Conservation (phyloP, 2,329 filamentous ascomycete species). For the Rhytidhysteron rufulum region DNA sequence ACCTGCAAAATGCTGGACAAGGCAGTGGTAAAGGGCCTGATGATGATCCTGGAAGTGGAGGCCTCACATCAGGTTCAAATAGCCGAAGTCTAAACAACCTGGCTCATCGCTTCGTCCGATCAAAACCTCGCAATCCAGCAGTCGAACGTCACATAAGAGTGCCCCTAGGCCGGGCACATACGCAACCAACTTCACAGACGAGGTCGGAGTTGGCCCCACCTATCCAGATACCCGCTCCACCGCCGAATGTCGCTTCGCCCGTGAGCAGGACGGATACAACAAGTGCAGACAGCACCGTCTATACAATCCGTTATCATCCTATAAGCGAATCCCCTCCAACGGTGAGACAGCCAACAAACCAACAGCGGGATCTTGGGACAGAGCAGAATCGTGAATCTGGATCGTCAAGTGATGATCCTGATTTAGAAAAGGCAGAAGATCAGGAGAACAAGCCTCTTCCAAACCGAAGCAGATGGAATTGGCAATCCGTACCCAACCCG, state of each 20-base stretch:
- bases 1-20: slow-evolving; percentile 23
- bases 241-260: slow-evolving; percentile 49
- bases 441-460: slow-evolving; percentile 7
- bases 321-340: slow-evolving; percentile 41
- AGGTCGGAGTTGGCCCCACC: slow-evolving; percentile 21
- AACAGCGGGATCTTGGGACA: slow-evolving; percentile 10
- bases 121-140: slow-evolving; percentile 20
- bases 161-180: slow-evolving; percentile 26
- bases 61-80: slow-evolving; percentile 21
- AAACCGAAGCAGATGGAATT: slow-evolving; percentile 35
- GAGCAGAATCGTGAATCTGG: slow-evolving; percentile 5
- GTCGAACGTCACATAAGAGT: slow-evolving; percentile 27
- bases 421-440: slow-evolving; percentile 11
- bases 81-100: slow-evolving; percentile 21
- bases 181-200: slow-evolving; percentile 25
- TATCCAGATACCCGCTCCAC: slow-evolving; percentile 38
- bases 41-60: slow-evolving; percentile 16
- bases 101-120: slow-evolving; percentile 24
- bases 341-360: slow-evolving; percentile 12
- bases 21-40: slow-evolving; percentile 20
- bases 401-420: slow-evolving; percentile 22
- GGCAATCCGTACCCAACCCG: slow-evolving; percentile 52
- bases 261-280: slow-evolving; percentile 59
- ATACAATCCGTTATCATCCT: slow-evolving; percentile 60
- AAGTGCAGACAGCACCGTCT: slow-evolving; percentile 61